A percentile compares a stretch with the other conserved stretches of the same genome.
These are phyloP conservation scores for Aureobasidium uvarum DNA, from an alignment of 2,329 filamentous ascomycete genomes.

Conservation along the genomic window DNA sequence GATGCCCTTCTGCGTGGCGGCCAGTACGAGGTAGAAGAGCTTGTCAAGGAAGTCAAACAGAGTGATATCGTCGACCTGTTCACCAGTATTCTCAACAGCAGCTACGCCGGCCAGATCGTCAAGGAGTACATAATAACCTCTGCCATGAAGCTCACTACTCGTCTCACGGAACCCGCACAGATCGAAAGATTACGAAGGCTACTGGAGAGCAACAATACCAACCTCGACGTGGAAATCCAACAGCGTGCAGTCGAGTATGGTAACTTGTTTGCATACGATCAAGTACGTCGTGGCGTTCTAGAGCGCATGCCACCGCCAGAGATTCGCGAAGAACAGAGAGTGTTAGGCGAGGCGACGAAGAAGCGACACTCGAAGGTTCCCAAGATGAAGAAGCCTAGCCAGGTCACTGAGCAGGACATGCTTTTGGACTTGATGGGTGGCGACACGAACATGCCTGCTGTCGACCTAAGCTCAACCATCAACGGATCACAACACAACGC, in stretches of 20 bases:
- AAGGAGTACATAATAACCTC: conserved; percentile 96
- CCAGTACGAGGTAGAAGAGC: conserved; percentile 90
- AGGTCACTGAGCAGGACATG: conserved; percentile 87
- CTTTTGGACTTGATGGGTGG: conserved; percentile 91
- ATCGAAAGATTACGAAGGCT: conserved; percentile 80
- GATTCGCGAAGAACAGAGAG: conserved; percentile 91
- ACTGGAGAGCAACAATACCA: conserved; percentile 74
- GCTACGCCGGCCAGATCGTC: conserved; percentile 84
- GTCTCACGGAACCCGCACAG: conserved; percentile 79
- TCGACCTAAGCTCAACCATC: conserved; percentile 53
- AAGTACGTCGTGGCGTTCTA: conserved; percentile 82
- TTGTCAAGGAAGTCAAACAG: conserved; percentile 79
- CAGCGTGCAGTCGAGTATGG: conserved; percentile 93
- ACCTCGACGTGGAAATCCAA: conserved; percentile 92
- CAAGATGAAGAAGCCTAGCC: conserved; percentile 71
- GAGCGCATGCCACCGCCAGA: conserved; percentile 98
- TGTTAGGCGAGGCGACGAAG: conserved; percentile 73
- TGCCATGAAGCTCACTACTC: conserved; percentile 89
- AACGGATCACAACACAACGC: conserved; percentile 69
- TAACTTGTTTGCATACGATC: conserved; percentile 88
- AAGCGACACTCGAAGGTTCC: conserved; percentile 53
- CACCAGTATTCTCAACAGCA: conserved; percentile 86
- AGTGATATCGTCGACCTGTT: conserved; percentile 93
- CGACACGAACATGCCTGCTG: conserved; percentile 58
- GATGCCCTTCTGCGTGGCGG: conserved; percentile 86